These are phyloP conservation scores for Geotrichum carabidarum DNA, from an alignment of 1,139 yeast species.

Conservation along the genomic window DNA sequence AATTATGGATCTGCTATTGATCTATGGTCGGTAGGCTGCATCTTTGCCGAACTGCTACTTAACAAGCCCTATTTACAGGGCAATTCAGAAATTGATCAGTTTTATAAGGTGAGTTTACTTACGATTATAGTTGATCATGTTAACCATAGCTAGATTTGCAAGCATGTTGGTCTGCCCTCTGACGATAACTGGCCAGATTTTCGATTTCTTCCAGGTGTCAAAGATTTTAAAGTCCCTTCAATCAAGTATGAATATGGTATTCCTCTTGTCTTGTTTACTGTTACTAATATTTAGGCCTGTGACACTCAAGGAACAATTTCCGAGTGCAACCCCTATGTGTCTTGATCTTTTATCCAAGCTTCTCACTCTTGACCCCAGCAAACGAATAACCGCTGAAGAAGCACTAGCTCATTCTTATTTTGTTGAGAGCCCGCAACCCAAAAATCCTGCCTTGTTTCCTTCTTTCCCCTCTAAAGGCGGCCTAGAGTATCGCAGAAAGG, in stretches of 20 bases:
- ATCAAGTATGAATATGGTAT: neutral
- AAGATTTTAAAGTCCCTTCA: neutral
- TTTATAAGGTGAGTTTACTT: conserved; percentile 24
- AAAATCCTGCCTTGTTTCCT: conserved; percentile 49
- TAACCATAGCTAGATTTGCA: conserved; percentile 16
- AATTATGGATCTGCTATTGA: conserved; percentile 60
- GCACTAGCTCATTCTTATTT: conserved; percentile 68
- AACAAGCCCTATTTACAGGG: conserved; percentile 52
- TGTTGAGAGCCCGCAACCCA: conserved; percentile 59
- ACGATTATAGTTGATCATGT: neutral
- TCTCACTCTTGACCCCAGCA: conserved; percentile 59
- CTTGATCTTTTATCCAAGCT: conserved; percentile 59
- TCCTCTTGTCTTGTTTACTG: too few species aligned
- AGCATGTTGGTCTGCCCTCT: conserved; percentile 22
- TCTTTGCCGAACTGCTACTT: conserved; percentile 52
- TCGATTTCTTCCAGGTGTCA: conserved; percentile 22
- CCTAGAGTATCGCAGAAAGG: conserved; percentile 8
- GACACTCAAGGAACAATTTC: conserved; percentile 14
- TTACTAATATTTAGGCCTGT: conserved; percentile 6
- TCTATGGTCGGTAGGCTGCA: conserved; percentile 74
- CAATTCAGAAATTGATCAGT: conserved; percentile 51
- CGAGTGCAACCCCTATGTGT: conserved; percentile 48
- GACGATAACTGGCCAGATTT: conserved; percentile 28
- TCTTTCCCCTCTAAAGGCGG: conserved; percentile 27
- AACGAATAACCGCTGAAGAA: conserved; percentile 54